Percentiles rank a stretch among this genome's conserved stretches.
These are phyloP conservation scores for Yamadazyma diddensiae DNA, from an alignment of 1,139 yeast species.

Conservation along the genomic window DNA sequence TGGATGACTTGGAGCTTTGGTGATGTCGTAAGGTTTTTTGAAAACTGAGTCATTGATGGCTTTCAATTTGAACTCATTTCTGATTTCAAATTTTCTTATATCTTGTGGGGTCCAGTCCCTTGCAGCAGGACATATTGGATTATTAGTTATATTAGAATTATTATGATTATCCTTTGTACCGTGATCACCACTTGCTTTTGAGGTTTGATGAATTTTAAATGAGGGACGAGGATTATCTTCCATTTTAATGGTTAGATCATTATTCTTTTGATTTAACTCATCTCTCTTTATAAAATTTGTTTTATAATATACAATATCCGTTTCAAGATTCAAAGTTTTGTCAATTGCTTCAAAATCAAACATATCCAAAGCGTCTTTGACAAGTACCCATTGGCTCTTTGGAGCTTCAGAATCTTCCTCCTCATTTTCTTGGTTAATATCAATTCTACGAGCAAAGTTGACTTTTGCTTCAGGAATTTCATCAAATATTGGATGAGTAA, in stretches of 20 bases:
- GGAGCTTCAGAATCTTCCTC: conserved; percentile 13
- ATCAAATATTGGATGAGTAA: conserved; percentile 46
- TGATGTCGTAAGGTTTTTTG: conserved; percentile 29
- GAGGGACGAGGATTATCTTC: conserved; percentile 18
- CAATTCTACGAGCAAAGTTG: conserved; percentile 26
- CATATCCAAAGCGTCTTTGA: conserved; percentile 34
- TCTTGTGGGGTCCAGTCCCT: conserved; percentile 38
- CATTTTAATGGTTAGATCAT: conserved; percentile 7
- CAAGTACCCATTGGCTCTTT: conserved; percentile 26
- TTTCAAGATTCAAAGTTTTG: conserved; percentile 36
- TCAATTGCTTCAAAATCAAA: conserved; percentile 26
- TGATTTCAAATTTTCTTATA: conserved; percentile 26
- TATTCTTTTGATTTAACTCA: conserved; percentile 20
- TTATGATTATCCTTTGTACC: conserved; percentile 12
- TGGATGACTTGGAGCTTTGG: conserved; percentile 33
- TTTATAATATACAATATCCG: conserved; percentile 45
- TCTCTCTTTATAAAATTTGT: conserved; percentile 43
- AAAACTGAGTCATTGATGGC: conserved; percentile 40
- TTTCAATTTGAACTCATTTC: conserved; percentile 35
- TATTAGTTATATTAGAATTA: conserved; percentile 15
- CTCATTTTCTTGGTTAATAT: conserved; percentile 11
- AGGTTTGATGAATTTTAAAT: conserved; percentile 16
- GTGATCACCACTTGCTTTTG: conserved; percentile 5
- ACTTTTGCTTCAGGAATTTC: conserved; percentile 44
- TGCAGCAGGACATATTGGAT: conserved; percentile 40